phyloP scores from a whole-genome alignment of 257 asterid genomes.

The Solanum lycopersicoides region DNA sequence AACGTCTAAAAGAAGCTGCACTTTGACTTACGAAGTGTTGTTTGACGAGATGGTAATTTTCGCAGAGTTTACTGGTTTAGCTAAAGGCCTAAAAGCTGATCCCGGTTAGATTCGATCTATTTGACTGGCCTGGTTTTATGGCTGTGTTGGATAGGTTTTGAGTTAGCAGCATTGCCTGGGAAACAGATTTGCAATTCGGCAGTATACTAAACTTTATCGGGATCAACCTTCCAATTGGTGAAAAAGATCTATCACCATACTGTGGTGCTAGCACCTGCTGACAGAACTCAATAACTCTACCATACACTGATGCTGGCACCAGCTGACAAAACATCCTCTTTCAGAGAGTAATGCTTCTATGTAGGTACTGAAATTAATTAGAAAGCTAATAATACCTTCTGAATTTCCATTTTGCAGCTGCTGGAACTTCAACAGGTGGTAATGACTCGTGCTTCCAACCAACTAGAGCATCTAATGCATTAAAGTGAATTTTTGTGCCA shows the following conservation, averaged over 20 bases:
- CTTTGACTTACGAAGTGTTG: background rate
- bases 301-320: background rate
- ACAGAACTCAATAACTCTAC: background rate
- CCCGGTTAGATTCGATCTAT: background rate
- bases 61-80: background rate
- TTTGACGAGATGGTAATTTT: background rate
- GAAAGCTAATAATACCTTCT: slow-evolving; percentile 38
- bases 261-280: background rate
- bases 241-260: background rate
- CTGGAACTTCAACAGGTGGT: slow-evolving; percentile 99
- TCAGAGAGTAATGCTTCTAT: background rate
- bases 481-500: slow-evolving; percentile 58
- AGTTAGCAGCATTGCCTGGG: background rate
- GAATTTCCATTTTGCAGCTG: slow-evolving; percentile 93
- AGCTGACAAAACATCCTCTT: background rate
- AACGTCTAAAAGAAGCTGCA: background rate
- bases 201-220: background rate
- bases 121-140: background rate
- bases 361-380: background rate
- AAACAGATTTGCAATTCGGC: background rate
- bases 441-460: slow-evolving; percentile 88
- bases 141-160: background rate
- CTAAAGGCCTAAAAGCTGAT: background rate
- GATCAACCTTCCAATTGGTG: background rate
- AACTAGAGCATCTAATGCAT: slow-evolving; percentile 84